phyloP scores from a whole-genome alignment of 2,329 filamentous ascomycete genomes.

The Beauveria caledonica region DNA sequence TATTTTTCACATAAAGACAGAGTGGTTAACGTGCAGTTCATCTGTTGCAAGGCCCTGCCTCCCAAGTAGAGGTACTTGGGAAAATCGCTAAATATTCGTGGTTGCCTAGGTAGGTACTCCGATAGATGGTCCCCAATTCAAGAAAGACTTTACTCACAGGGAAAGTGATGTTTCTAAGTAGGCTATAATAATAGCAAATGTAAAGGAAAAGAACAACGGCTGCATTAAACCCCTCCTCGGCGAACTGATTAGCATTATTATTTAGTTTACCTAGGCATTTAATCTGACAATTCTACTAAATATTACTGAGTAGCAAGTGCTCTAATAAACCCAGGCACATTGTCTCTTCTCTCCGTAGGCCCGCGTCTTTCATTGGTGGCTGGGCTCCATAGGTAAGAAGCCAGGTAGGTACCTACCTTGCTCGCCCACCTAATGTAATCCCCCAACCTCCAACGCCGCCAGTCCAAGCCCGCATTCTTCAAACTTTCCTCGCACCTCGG shows the following conservation, averaged over 20 bases:
- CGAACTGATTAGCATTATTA: too few species aligned
- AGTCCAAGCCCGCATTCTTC: neutral
- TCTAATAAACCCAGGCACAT: too few species aligned
- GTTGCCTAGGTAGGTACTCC: too few species aligned
- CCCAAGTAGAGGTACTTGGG: neutral
- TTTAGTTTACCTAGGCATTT: too few species aligned
- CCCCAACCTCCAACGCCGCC: conserved; percentile 9
- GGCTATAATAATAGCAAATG: neutral
- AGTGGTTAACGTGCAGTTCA: neutral
- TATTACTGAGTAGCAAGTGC: neutral
- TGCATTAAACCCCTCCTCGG: neutral
- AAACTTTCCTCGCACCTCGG: conserved; percentile 8
- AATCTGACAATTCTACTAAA: too few species aligned
- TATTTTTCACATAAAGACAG: neutral
- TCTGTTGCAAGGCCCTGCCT: neutral
- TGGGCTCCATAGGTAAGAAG: conserved; percentile 1
- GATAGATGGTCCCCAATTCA: neutral
- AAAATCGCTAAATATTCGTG: too few species aligned
- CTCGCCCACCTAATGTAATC: neutral
- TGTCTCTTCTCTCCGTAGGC: neutral
- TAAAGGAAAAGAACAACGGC: neutral
- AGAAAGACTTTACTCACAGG: neutral
- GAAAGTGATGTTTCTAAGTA: neutral
- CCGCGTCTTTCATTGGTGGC: conserved; percentile 1
- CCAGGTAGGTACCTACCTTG: neutral